Base-by-base conservation (phyloP, 2,329 filamentous ascomycete genomes). In the Fusarium nelsonii region DNA sequence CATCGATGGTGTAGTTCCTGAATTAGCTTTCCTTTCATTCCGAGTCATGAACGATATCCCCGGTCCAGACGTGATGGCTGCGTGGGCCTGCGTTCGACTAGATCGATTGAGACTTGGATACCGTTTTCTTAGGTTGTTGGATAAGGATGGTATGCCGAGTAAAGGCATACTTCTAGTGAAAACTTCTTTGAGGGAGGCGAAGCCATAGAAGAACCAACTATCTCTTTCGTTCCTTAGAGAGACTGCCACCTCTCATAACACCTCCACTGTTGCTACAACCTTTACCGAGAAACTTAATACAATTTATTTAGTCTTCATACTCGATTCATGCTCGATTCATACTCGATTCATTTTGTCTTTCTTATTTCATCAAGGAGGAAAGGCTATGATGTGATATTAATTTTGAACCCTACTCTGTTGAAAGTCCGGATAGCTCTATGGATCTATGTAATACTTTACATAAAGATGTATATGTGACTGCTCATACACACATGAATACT, bases 31-130 rank as follows among this genome's bases (percentile, higher is more conserved):
- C 2, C 8, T 64, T 1, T 64, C 61, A 8, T 39, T 64, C 1
- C 26, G 28, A 8, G 39, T 64, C 2, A 64, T 64, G 61, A 51
- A 28, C n/a, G 61, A 64, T n/a, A 45, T 64, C 3, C 59, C 52
- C 7, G 59, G 59, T 0, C 32, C 44, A 8, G 61, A 64, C 14
- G 39, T 58, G 0, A 58, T 64, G 52, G 52, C 44, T 6, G 52
- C 61, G 8, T 64, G 61, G 61, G 44, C 59, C 3, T 64, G 59
- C 32, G 52, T 65, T 12, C 52, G 52, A 1, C 11, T 65, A 3
- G 45, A 65, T 3, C 39, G 60, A 9, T 0, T 65, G 9, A 65
- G 60, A 18, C 30, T 65, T 14, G 62, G 60, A 1, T 65, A 65
- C 14, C 60, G 62, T 0, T 65, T 65, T 1, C 15, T 65, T 9